Evolutionary conservation across 768 basidiomycete species (phyloP), one percentile per base, ranked within the genome.

Genomic region (Russula olivacea): DNA sequence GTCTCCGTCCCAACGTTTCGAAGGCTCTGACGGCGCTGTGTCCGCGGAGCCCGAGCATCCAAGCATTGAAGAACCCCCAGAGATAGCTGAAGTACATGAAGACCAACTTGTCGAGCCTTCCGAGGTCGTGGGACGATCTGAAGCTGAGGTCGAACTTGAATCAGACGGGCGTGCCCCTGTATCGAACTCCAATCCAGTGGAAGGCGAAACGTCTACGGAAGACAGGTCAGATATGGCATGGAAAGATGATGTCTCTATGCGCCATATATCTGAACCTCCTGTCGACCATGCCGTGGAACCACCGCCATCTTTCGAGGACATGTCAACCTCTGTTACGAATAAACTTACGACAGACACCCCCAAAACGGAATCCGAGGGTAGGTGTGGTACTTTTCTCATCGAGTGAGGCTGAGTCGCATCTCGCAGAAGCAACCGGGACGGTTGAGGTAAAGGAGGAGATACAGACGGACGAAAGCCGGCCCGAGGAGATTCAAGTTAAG

Each of bases 251-350:
- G 21, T 38, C 21, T 60, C 59, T 1, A 40, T 51, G 45, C 58
- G 32, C 25, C 50, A 58, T 56, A 40, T n/a, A 8, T 63, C 54
- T 11, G 59, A 51, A 23, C 54, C 63, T 21, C 19, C 40, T n/a
- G 47, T 25, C 14, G 28, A 30, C n/a, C 54, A 49, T 28, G 34
- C 58, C 19, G 41, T 30, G 41, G 53, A 19, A 47, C 41, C 48
- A 21, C 58, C 41, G 0, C 34, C 25, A 41, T 32, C 54, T 19
- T 50, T 64, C 14, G 59, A 21, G 14, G 58, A 19, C 15, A 28
- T 40, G 36, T 36, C 34, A 17, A 32, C 40, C 4, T 51, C 48
- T 17, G 41, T 54, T 56, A 47, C 40, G n/a, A 23, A 25, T 52
- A 34, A 58, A 36, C 47, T 53, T 15, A 9, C n/a, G 41, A 55